phyloP scores from a whole-genome alignment of 2,329 filamentous ascomycete species.

The Cryoendolithus antarcticus region DNA sequence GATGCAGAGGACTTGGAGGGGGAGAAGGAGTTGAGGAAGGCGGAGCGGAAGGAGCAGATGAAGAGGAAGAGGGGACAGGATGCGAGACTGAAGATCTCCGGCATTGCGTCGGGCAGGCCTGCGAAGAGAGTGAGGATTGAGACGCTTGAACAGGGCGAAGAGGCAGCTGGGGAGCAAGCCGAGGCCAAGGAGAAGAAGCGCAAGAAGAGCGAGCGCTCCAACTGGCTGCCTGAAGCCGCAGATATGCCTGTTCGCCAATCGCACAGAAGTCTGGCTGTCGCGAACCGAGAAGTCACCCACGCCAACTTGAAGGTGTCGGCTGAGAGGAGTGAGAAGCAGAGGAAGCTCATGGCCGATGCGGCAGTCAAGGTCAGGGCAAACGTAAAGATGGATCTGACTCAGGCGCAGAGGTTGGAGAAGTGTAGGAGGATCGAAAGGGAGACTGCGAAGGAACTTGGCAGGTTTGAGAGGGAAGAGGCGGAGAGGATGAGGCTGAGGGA shows the following conservation, averaged over 20 bases:
- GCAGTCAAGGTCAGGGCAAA: conserved; percentile 51
- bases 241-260: conserved; percentile 52
- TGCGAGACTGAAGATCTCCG: conserved; percentile 47
- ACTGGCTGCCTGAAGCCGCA: conserved; percentile 53
- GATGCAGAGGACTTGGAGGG: conserved; percentile 63
- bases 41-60: conserved; percentile 56
- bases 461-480: conserved; percentile 90
- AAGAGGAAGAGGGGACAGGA: conserved; percentile 77
- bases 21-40: conserved; percentile 72
- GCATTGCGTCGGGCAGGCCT: conserved; percentile 27
- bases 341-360: conserved; percentile 50
- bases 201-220: conserved; percentile 60
- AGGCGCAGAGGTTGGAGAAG: conserved; percentile 52
- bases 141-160: conserved; percentile 10
- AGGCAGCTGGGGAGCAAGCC: conserved; percentile 6
- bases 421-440: conserved; percentile 57
- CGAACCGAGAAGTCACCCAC: conserved; percentile 45
- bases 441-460: conserved; percentile 71
- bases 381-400: conserved; percentile 73
- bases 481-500: conserved; percentile 72
- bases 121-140: conserved; percentile 61
- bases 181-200: conserved; percentile 44
- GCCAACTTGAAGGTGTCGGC: conserved; percentile 64
- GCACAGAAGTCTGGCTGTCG: conserved; percentile 48
- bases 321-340: conserved; percentile 55